Conservation (phyloP, 805 yeast species). For the Lipomyces chichibuensis region DNA sequence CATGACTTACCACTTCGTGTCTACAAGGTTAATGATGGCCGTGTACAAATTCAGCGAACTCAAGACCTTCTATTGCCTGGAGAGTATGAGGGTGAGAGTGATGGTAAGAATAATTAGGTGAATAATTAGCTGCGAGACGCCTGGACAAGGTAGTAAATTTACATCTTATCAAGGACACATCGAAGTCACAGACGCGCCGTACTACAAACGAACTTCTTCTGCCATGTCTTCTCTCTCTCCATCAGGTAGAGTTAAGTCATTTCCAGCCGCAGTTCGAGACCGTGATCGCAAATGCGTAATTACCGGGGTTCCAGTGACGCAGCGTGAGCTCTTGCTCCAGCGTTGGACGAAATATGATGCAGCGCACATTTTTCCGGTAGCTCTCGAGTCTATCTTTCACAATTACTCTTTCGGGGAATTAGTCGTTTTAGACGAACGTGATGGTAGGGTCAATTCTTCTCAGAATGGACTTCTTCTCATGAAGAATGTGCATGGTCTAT, state of each 20-base stretch:
- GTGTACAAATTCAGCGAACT: conserved; percentile 2
- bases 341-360: conserved; percentile 1
- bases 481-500: not conserved
- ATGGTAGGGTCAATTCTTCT: conserved; percentile 1
- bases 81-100: conserved; percentile 1
- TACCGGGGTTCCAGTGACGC: not conserved
- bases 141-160: not conserved
- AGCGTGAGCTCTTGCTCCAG: not conserved
- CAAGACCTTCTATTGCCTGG: conserved; percentile 1
- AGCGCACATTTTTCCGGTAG: conserved; percentile 1
- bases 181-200: not conserved
- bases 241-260: not conserved
- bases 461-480: conserved; percentile 1
- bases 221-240: conserved; percentile 4
- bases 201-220: not conserved
- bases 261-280: conserved; percentile 2
- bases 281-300: conserved; percentile 4
- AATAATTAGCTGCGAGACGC: not conserved
- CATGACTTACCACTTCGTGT: conserved; percentile 2
- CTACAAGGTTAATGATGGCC: not conserved
- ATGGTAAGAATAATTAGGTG: no score
- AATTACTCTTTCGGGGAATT: not conserved
- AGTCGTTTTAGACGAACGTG: conserved; percentile 4
- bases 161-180: not conserved
- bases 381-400: not conserved